Conservation (phyloP, 148 eudicot species). For the Oxyria digyna region DNA sequence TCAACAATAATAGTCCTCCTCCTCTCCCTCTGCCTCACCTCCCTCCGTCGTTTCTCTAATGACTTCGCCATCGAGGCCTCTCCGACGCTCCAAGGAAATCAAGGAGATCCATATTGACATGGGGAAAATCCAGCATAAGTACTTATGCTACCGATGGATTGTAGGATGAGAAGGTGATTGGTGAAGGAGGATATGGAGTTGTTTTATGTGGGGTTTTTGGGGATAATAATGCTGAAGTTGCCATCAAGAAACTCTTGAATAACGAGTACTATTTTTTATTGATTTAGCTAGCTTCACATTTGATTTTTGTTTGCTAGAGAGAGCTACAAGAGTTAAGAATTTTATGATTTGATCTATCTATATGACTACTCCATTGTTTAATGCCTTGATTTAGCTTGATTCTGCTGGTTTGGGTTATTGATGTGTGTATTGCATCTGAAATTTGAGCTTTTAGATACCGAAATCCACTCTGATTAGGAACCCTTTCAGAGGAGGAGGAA, state of each 20-base stretch:
- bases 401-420: no score
- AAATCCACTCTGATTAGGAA: background rate
- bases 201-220: conserved; percentile 29
- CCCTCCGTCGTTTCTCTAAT: conserved; percentile 29
- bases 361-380: no score
- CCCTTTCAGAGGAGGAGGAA: background rate
- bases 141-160: conserved; percentile 65
- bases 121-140: conserved; percentile 72
- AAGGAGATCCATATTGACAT: conserved; percentile 81
- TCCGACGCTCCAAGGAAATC: conserved; percentile 53
- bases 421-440: no score
- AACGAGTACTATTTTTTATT: conserved; percentile 4
- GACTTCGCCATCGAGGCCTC: conserved; percentile 16
- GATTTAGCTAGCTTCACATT: no score
- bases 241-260: conserved; percentile 6
- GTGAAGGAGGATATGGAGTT: conserved; percentile 30
- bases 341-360: no score
- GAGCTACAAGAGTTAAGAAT: no score
- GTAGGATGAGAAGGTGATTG: conserved; percentile 15
- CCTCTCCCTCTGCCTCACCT: conserved; percentile 60
- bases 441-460: no score
- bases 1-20: conserved; percentile 64
- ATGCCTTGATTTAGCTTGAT: no score
- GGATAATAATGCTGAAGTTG: conserved; percentile 4
- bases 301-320: no score